Evolutionary conservation across 1,139 yeast species (phyloP).

Genomic region (Hanseniaspora sp.): DNA sequence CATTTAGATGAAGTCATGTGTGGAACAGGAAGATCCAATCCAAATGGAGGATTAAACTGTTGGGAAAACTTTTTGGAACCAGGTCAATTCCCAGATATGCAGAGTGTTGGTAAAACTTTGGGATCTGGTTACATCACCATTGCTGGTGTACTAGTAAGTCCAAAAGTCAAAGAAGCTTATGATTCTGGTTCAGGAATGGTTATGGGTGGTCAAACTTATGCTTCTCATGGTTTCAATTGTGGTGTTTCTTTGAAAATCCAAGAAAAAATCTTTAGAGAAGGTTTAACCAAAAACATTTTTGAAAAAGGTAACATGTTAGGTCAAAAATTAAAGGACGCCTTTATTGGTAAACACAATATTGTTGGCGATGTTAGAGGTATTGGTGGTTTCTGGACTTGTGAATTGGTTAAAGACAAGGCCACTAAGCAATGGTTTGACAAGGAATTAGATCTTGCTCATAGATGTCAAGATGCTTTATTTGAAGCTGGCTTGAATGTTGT

Average conservation of each 20-base stretch:
- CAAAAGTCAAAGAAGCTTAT: slow-evolving; percentile 38
- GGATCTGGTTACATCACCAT: slow-evolving; percentile 55
- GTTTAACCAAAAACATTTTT: slow-evolving; percentile 40
- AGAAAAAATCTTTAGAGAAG: slow-evolving; percentile 37
- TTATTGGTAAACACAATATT: slow-evolving; percentile 31
- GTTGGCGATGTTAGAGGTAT: slow-evolving; percentile 52
- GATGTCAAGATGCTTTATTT: slow-evolving; percentile 32
- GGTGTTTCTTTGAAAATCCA: slow-evolving; percentile 48
- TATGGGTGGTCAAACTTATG: slow-evolving; percentile 49
- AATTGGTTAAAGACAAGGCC: slow-evolving; percentile 40
- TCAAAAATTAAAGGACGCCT: slow-evolving; percentile 30
- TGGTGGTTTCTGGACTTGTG: slow-evolving; percentile 53
- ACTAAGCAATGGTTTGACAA: slow-evolving; percentile 42
- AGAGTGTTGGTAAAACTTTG: slow-evolving; percentile 51
- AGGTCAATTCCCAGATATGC: slow-evolving; percentile 47
- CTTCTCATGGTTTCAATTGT: slow-evolving; percentile 50
- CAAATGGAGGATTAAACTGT: slow-evolving; percentile 37
- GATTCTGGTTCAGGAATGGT: slow-evolving; percentile 37
- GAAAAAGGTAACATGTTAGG: slow-evolving; percentile 43
- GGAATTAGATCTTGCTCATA: slow-evolving; percentile 30
- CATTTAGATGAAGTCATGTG: slow-evolving; percentile 58
- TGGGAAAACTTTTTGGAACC: slow-evolving; percentile 42
- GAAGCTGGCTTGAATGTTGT: slow-evolving; percentile 38
- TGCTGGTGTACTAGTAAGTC: slow-evolving; percentile 48
- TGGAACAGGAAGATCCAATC: slow-evolving; percentile 45